Conservation (phyloP, 371 early-diverging fungal genomes). For the Mortierella sp. region DNA sequence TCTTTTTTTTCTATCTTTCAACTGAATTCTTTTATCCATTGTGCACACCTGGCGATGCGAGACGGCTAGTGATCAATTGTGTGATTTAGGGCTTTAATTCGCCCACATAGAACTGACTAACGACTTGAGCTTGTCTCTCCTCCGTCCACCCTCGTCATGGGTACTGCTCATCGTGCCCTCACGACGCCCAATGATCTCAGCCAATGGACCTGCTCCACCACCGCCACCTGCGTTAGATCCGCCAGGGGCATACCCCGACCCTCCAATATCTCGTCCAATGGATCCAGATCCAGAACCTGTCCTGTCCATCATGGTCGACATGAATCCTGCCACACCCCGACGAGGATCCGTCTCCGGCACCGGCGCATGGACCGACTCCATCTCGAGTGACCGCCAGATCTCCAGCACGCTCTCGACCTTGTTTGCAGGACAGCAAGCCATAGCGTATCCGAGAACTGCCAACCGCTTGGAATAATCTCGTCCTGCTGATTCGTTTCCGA, state of each 20-base stretch:
- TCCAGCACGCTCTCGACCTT: constrained; percentile 67
- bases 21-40: no score
- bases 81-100: neutral
- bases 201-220: constrained; percentile 28
- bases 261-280: neutral
- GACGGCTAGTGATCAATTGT: neutral
- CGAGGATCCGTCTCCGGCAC: constrained; percentile 45
- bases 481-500: constrained; percentile 42
- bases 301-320: constrained; percentile 53
- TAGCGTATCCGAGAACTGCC: constrained; percentile 72
- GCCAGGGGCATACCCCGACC: constrained; percentile 25
- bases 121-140: constrained; percentile 51
- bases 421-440: constrained; percentile 71
- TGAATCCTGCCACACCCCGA: constrained; percentile 44
- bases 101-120: constrained; percentile 54
- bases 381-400: constrained; percentile 70
- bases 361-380: constrained; percentile 50
- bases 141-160: constrained; percentile 42
- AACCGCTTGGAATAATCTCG: constrained; percentile 55
- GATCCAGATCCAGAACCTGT: constrained; percentile 32
- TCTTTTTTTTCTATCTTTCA: no score
- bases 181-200: constrained; percentile 37
- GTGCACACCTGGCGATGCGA: no score
- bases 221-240: constrained; percentile 16
- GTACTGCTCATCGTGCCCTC: constrained; percentile 21